Evolutionary conservation across 106 monocot species (phyloP), one percentile per base, ranked within the genome.

Genomic region (Cymbidium sinense): DNA sequence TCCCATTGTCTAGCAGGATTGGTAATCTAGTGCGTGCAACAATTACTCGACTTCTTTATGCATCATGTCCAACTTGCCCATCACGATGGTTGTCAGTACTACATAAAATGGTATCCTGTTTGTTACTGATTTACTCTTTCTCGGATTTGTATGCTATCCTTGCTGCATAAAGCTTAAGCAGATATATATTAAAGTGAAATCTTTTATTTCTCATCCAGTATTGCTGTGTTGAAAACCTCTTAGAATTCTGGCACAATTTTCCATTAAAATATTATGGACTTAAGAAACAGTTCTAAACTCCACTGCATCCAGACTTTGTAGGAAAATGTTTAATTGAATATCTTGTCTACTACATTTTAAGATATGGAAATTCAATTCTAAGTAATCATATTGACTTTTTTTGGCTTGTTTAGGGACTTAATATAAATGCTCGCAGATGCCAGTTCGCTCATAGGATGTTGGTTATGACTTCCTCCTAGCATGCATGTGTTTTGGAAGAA

Each of bases 51-150:
- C 85, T 95, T 79, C 86, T 99, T 80, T 85, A 88, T 77, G 80
- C 86, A 75, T 99, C 99, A 67, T 99, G 92, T 70, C 92, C 92
- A 73, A 79, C 82, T 71, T 78, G 84, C 81, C 99, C 99, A 54
- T 99, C 92, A 34, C 90, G 90, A 36, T 99, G 99, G 99, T 80
- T 99, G 86, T 73, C 78, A 30, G 80, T 93, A 47, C 87, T 92
- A 61, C 84, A 79, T 29, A 89, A 86, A 65, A 85, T 95, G 92
- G 96, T 96, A 83, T 58, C 77, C 5, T 28, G 9, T 72, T 47
- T 74, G 25, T 28, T 27, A 10, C 27, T 44, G 28, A 44, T 44
- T 28, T 47, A 5, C 7, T 1, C 5, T 74, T 74, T 44, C 13
- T 74, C 21, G 5, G 12, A 2, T 47, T 44, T 74, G 27, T 19